Percentiles rank a stretch among this genome's conserved stretches.
These are phyloP conservation scores for Imleria badia DNA, from an alignment of 768 basidiomycete species.

Conservation along the genomic window DNA sequence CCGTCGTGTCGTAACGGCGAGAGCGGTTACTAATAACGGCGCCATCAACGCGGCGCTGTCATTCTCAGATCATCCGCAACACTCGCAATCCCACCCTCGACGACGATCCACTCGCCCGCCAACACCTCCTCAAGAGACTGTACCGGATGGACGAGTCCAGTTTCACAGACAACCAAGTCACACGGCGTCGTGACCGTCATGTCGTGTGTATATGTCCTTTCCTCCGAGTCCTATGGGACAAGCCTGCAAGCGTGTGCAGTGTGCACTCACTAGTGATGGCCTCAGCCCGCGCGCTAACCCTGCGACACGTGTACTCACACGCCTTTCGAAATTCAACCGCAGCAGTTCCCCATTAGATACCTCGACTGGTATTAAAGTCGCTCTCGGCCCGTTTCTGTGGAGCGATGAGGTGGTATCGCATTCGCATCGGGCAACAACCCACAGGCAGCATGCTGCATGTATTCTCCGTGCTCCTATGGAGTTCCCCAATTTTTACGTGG, in stretches of 20 bases:
- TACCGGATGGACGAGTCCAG: too few relatives aligned
- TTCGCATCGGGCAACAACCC: slow-evolving; percentile 2
- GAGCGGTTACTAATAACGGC: slow-evolving; percentile 29
- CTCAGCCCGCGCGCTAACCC: slow-evolving; percentile 27
- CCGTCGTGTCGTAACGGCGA: slow-evolving; percentile 32
- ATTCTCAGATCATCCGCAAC: slow-evolving; percentile 4
- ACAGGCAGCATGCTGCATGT: neutral
- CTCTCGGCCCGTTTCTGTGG: slow-evolving; percentile 14
- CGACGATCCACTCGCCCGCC: slow-evolving; percentile 1
- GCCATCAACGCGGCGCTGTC: slow-evolving; percentile 27
- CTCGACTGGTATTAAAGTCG: slow-evolving; percentile 2
- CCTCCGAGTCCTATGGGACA: neutral
- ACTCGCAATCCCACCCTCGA: slow-evolving; percentile 2
- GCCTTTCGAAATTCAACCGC: slow-evolving; percentile 29
- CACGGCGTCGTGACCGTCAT: neutral
- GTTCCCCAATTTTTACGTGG: slow-evolving; percentile 18
- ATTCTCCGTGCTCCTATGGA: slow-evolving; percentile 1
- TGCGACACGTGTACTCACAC: slow-evolving; percentile 36
- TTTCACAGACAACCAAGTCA: neutral
- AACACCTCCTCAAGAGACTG: too few relatives aligned
- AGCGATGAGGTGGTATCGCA: slow-evolving; percentile 7
- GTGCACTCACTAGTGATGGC: slow-evolving; percentile 1
- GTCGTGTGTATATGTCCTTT: neutral
- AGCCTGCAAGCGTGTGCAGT: slow-evolving; percentile 1
- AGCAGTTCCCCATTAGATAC: slow-evolving; percentile 23